Evolutionary conservation across 306 rosid species (phyloP), one percentile per base, ranked within the genome.

Genomic region (Rubus parviflorus): DNA sequence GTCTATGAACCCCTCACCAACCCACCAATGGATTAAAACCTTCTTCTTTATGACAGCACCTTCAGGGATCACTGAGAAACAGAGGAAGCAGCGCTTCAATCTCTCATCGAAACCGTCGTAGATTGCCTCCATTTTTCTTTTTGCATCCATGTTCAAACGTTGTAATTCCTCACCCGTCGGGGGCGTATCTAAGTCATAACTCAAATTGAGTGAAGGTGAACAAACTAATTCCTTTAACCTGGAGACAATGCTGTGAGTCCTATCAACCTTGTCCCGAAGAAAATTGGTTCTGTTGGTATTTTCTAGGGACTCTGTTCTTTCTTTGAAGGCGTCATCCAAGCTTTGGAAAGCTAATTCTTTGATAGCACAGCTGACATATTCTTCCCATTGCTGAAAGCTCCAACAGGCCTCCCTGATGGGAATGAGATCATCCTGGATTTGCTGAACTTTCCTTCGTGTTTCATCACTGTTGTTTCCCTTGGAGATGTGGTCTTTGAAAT

Each of bases 11-110:
- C 16, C 83, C 60, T 75, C 80, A 47, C 83, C 83, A 1, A 75
- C 70, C 83, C 83, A 80, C 80, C 80, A 75, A 19, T 80, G 76
- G 46, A 51, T 37, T 49, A 80, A 40, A 6, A 75, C 75, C 54
- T 57, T 80, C 83, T 80, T 80, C 76, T 75, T 75, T 40, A 80
- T 58, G 13, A 17, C 25, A 0, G 7, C 80, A 4, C 75, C 45
- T 68, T 69, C 76, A 19, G 83, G 83, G 60, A 75, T 75, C 1
- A 60, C 80, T 3, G 83, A 75, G 62, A 80, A 80, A 42, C 76
- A 60, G 14, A 80, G 78, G 41, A 80, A 75, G 42, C 83, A 80
- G 15, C 0, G 16, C 66, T 15, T 14, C 41, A 4, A 8, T 0
- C 0, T 19, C 1, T 2, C 11, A 69, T 12, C 14, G 8, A 75